A percentile compares a stretch with the other conserved stretches of the same genome.
phyloP scores from a whole-genome alignment of 768 basidiomycete species.

The Russula abietina region DNA sequence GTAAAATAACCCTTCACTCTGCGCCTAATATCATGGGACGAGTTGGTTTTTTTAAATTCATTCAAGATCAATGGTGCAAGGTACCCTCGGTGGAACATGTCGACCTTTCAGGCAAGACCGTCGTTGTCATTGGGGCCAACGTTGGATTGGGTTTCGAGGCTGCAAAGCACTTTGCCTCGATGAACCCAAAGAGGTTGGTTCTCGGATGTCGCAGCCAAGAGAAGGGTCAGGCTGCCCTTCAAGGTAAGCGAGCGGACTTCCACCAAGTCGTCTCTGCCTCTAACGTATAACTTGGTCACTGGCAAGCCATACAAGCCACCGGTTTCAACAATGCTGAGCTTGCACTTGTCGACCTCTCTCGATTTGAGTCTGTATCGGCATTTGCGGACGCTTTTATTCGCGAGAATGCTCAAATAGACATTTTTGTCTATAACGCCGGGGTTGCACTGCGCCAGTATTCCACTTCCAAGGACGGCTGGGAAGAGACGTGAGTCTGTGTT shows the following conservation, averaged over 20 bases:
- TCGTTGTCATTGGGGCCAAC: constrained; percentile 24
- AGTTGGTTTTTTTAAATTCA: constrained; percentile 2
- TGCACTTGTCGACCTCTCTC: constrained; percentile 27
- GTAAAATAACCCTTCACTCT: no score
- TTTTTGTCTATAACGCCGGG: constrained; percentile 30
- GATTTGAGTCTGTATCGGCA: constrained; percentile 27
- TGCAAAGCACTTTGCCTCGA: constrained; percentile 16
- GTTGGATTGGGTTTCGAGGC: constrained; percentile 24
- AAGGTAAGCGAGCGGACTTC: constrained; percentile 7
- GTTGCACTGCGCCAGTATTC: constrained; percentile 27
- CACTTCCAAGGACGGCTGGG: constrained; percentile 30
- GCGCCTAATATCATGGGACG: constrained; percentile 10
- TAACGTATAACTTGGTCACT: background rate
- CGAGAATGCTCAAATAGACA: constrained; percentile 29
- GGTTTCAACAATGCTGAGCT: constrained; percentile 18
- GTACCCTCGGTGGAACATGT: constrained; percentile 7
- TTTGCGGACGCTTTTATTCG: constrained; percentile 27
- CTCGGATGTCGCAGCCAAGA: constrained; percentile 19
- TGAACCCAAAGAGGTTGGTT: constrained; percentile 20
- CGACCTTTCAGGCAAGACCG: constrained; percentile 23
- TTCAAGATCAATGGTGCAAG: constrained; percentile 9
- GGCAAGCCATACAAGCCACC: constrained; percentile 19
- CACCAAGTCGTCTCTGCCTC: background rate
- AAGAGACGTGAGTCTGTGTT: constrained; percentile 26
- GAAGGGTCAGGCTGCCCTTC: constrained; percentile 17